Evolutionary conservation across 495 filamentous ascomycete genomes (phyloP), one percentile per base, ranked within the genome.

Genomic region (Aspergillus sclerotioniger): DNA sequence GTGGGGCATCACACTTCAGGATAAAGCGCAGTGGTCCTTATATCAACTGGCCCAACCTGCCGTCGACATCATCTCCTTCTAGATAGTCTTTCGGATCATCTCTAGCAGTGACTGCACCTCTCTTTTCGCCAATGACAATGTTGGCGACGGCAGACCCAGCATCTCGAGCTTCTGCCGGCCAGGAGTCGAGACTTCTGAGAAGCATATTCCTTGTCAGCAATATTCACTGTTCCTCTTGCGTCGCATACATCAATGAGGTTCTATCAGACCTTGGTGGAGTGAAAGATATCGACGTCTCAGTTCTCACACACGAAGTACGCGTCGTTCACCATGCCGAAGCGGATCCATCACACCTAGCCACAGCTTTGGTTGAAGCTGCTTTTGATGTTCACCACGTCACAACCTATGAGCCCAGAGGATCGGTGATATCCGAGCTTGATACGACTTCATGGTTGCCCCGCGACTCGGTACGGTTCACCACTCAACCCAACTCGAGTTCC

Each of bases 221-320:
- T 52, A 71, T 82, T 16, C 79, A 81, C 56, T 82, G 80, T 61
- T 70, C 78, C 13, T 82, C 80, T n/a, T 82, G 80, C 55, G 72
- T 82, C 15, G 65, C 77, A 29, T 77, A 79, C 58, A 71, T 82
- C 54, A 71, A 68, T 9, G 72, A 74, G 49, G 64, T 78, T 7
- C 67, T 82, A 1, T 67, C 65, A 1, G 66, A 66, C 25, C 68
- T 75, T 15, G 56, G 63, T 4, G 65, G 70, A 1, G 64, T 80
- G 48, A 51, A 55, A 12, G 59, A 69, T 17, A 66, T 82, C 47
- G 73, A 77, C 44, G 74, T 78, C 50, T 76, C 70, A n/a, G 74
- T 80, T 25, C 61, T 78, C 37, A 75, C 72, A 4, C 71, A 79
- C 35, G 69, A 76, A 55, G 76, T 81, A n/a, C 70, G 69, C 17